A percentile compares a stretch with the other conserved stretches of the same genome.
These are phyloP conservation scores for Scedosporium apiospermum DNA, from an alignment of 2,329 filamentous ascomycete species.

Conservation along the genomic window DNA sequence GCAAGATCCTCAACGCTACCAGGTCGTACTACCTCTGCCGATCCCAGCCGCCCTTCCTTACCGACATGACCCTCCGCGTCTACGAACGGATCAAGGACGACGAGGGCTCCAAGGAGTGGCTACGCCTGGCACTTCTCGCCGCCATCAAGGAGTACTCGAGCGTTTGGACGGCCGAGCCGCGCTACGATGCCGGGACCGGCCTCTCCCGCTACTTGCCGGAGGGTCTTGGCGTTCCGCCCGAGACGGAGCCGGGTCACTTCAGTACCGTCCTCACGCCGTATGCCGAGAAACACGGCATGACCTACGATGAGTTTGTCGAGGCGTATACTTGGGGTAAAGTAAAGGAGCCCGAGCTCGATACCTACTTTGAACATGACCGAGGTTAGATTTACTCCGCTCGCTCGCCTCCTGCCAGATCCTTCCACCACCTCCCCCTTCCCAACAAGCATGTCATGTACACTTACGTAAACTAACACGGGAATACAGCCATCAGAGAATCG, in stretches of 20 bases:
- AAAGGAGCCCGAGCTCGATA: constrained; percentile 77
- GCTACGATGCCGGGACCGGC: constrained; percentile 67
- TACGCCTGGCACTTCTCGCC: constrained; percentile 69
- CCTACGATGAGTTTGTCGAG: constrained; percentile 72
- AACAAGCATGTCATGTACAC: no score
- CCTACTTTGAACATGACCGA: constrained; percentile 93
- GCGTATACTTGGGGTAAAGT: constrained; percentile 77
- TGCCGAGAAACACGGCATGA: constrained; percentile 72
- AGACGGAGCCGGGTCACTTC: constrained; percentile 84
- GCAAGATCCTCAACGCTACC: constrained; percentile 96
- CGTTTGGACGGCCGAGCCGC: constrained; percentile 74
- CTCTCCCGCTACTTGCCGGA: constrained; percentile 78
- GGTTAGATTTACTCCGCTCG: neutral
- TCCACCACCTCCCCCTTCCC: neutral
- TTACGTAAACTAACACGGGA: neutral
- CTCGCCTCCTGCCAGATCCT: no score
- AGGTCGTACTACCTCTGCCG: constrained; percentile 90
- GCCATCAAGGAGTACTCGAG: constrained; percentile 96
- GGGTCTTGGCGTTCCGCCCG: constrained; percentile 77
- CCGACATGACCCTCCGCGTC: constrained; percentile 90
- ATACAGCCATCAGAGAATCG: constrained; percentile 76
- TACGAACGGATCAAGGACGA: constrained; percentile 91
- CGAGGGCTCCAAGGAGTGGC: constrained; percentile 68
- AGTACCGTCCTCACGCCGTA: constrained; percentile 75
- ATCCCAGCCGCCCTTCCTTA: constrained; percentile 93